Evolutionary conservation across 208 protist species (phyloP), one percentile per base, ranked within the genome.

Genomic region (Acanthamoeba divionensis): DNA sequence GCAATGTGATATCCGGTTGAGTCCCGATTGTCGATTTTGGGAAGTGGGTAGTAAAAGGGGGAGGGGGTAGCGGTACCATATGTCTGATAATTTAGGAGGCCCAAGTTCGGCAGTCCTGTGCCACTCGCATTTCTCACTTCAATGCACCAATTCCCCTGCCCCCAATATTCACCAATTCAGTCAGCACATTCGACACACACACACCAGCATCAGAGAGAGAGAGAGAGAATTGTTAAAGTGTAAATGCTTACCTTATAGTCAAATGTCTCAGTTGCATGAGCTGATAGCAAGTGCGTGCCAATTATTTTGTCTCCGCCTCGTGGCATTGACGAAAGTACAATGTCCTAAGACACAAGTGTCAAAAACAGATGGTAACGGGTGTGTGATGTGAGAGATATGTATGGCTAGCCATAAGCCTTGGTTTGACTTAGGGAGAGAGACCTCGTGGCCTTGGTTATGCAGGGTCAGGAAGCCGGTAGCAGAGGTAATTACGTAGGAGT

Each of bases 401-500:
- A n/a, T n/a, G n/a, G n/a, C n/a, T n/a, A n/a, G n/a, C n/a, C n/a
- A n/a, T n/a, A n/a, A n/a, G n/a, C n/a, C n/a, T n/a, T n/a, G n/a
- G n/a, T n/a, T n/a, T n/a, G n/a, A n/a, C n/a, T n/a, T n/a, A n/a
- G n/a, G n/a, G n/a, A n/a, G n/a, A n/a, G n/a, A n/a, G n/a, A n/a
- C 73, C n/a, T 38, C 50, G 50, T 8, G 1, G 18, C 48, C 73
- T 29, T 21, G 44, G 79, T 88, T 88, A 60, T 60, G 79, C 12
- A 88, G 79, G 41, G 57, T 69, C 41, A 88, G 31, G 79, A 52
- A 88, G 57, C 79, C 79, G 5, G 79, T 88, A 41, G 50, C 79
- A 29, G 55, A 69, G 29, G 79, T 88, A 47, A 88, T 69, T 33
- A 88, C 57, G n/a, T 88, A 88, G 2, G 79, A 88, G 38, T 88